Conservation (phyloP, 768 basidiomycete species). For the Mycena galericulata region DNA sequence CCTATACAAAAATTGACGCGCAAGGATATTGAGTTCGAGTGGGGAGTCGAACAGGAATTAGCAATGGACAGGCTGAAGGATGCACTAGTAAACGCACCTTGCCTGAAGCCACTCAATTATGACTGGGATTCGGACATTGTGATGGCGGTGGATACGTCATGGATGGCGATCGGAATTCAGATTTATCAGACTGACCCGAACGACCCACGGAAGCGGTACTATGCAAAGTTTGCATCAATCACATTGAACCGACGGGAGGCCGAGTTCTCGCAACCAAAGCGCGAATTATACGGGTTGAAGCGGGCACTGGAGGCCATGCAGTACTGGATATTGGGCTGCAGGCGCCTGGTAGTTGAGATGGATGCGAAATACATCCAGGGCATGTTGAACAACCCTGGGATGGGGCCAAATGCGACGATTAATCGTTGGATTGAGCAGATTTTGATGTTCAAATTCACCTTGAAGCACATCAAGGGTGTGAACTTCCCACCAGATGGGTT, state of each 20-base stretch:
- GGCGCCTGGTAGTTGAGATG: slow-evolving; percentile 48
- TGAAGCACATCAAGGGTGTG: slow-evolving; percentile 44
- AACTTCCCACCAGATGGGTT: slow-evolving; percentile 48
- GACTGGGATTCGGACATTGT: slow-evolving; percentile 38
- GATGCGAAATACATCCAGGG: slow-evolving; percentile 50
- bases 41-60: slow-evolving; percentile 40
- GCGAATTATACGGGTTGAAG: slow-evolving; percentile 53
- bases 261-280: slow-evolving; percentile 53
- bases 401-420: slow-evolving; percentile 48
- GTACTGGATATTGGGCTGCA: slow-evolving; percentile 37
- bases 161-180: slow-evolving; percentile 50
- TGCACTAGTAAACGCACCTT: slow-evolving; percentile 35
- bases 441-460: slow-evolving; percentile 46
- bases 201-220: slow-evolving; percentile 38
- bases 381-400: slow-evolving; percentile 49
- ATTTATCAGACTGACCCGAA: slow-evolving; percentile 47
- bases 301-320: slow-evolving; percentile 36
- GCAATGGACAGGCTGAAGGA: slow-evolving; percentile 40
- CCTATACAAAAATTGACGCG: slow-evolving; percentile 29
- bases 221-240: slow-evolving; percentile 52
- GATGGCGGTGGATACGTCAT: slow-evolving; percentile 44
- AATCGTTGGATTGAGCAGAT: slow-evolving; percentile 54
- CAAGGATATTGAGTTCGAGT: slow-evolving; percentile 39
- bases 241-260: slow-evolving; percentile 49
- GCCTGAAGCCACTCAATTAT: slow-evolving; percentile 44